These are phyloP conservation scores for Komagataella ulmi DNA, from an alignment of 805 yeast genomes.

Conservation along the genomic window DNA sequence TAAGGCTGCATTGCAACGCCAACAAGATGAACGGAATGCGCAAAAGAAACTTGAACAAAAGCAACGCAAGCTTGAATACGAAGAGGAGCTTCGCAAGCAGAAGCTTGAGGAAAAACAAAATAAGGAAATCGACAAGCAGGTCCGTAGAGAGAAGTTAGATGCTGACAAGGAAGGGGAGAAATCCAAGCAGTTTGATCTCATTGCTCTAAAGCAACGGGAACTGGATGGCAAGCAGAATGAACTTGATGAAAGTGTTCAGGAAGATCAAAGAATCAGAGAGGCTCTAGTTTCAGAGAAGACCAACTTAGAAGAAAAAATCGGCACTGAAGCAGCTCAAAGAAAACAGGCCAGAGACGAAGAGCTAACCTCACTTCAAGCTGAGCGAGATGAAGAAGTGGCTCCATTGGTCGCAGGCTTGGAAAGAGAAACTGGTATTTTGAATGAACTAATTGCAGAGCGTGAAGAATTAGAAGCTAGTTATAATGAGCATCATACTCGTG, in stretches of 20 bases:
- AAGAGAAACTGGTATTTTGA: conserved; percentile 33
- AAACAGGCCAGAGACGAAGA: conserved; percentile 32
- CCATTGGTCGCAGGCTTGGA: conserved; percentile 42
- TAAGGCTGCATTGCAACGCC: conserved; percentile 61
- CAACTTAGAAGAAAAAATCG: conserved; percentile 28
- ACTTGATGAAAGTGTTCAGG: conserved; percentile 21
- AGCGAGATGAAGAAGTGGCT: conserved; percentile 36
- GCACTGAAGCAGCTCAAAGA: conserved; percentile 27
- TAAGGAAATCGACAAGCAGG: conserved; percentile 17
- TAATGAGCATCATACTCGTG: conserved; percentile 28
- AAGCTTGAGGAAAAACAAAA: conserved; percentile 20
- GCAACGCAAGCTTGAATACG: conserved; percentile 18
- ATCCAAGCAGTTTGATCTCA: conserved; percentile 30
- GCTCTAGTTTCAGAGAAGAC: conserved; percentile 25
- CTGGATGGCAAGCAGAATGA: conserved; percentile 34
- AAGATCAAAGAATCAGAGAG: conserved; percentile 25
- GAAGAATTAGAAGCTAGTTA: conserved; percentile 30
- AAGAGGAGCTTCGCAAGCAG: conserved; percentile 23
- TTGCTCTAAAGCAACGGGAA: conserved; percentile 18
- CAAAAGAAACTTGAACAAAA: conserved; percentile 27
- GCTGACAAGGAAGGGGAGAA: conserved; percentile 33
- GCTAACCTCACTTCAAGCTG: conserved; percentile 32
- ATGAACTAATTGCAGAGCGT: conserved; percentile 35
- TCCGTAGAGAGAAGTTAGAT: conserved; percentile 32
- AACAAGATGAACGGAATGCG: conserved; percentile 29